Percentiles rank a stretch among this genome's conserved stretches.
phyloP scores from a whole-genome alignment of 306 rosid species.

The Citrullus mucosospermus region DNA sequence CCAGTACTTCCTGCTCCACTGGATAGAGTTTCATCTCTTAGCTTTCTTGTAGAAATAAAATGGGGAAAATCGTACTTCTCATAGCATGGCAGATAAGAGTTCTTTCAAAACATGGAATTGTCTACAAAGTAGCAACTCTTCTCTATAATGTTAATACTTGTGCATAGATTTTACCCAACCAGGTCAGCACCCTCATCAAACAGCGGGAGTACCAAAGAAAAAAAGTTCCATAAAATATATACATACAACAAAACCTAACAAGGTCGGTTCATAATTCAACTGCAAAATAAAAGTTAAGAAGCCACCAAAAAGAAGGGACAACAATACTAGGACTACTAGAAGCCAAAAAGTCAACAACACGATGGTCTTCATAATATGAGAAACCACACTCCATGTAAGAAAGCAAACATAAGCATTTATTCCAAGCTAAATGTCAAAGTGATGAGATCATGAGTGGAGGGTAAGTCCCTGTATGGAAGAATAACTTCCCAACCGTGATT shows the following conservation, averaged over 20 bases:
- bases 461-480: not conserved
- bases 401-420: not conserved
- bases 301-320: not conserved
- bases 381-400: not conserved
- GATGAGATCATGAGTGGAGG: not conserved
- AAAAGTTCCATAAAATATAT: not conserved
- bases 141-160: not conserved
- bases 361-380: not conserved
- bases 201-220: not conserved
- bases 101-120: not conserved
- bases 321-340: not conserved
- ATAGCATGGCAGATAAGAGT: not conserved
- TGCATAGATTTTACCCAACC: not conserved
- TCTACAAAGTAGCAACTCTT: not conserved
- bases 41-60: conserved; percentile 10
- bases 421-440: not conserved
- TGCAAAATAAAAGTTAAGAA: not conserved
- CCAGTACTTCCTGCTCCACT: conserved; percentile 99
- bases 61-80: not conserved
- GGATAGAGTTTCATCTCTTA: conserved; percentile 32
- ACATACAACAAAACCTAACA: not conserved
- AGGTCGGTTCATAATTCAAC: not conserved
- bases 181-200: not conserved
- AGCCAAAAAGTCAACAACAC: not conserved
- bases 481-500: not conserved